Evolutionary conservation across 441 rosid species (phyloP).

Genomic region (Euphorbia celastroides): DNA sequence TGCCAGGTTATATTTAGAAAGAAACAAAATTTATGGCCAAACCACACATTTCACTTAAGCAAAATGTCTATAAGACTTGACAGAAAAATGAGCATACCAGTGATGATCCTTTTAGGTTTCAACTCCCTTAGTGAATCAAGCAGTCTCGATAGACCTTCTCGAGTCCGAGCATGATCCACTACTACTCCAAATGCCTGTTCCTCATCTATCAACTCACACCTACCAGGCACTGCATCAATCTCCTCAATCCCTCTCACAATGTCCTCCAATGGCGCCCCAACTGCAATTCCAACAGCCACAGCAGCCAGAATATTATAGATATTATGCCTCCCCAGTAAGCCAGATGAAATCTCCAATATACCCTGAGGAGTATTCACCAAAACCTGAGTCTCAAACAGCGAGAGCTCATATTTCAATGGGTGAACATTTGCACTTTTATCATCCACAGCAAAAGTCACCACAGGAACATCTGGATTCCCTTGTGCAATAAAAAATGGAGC

Average conservation of each 20-base stretch:
- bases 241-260: slow-evolving; percentile 91
- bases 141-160: slow-evolving; percentile 75
- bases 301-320: slow-evolving; percentile 88
- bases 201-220: slow-evolving; percentile 92
- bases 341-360: slow-evolving; percentile 82
- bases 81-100: slow-evolving; percentile 47
- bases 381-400: slow-evolving; percentile 84
- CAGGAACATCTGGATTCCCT: slow-evolving; percentile 77
- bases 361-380: slow-evolving; percentile 86
- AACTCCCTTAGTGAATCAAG: slow-evolving; percentile 90
- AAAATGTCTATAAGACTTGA: not conserved
- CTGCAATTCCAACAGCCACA: slow-evolving; percentile 90
- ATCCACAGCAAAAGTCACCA: slow-evolving; percentile 88
- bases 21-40: not conserved
- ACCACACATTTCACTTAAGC: not conserved
- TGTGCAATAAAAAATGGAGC: slow-evolving; percentile 64
- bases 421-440: slow-evolving; percentile 80
- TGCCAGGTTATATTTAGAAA: not conserved
- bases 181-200: slow-evolving; percentile 94
- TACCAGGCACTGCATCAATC: slow-evolving; percentile 90
- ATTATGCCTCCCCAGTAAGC: slow-evolving; percentile 81
- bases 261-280: slow-evolving; percentile 87
- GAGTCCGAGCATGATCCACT: slow-evolving; percentile 81
- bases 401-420: slow-evolving; percentile 75
- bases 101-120: slow-evolving; percentile 73